phyloP scores from a whole-genome alignment of 2,329 filamentous ascomycete species.

The Xylaria digitata region DNA sequence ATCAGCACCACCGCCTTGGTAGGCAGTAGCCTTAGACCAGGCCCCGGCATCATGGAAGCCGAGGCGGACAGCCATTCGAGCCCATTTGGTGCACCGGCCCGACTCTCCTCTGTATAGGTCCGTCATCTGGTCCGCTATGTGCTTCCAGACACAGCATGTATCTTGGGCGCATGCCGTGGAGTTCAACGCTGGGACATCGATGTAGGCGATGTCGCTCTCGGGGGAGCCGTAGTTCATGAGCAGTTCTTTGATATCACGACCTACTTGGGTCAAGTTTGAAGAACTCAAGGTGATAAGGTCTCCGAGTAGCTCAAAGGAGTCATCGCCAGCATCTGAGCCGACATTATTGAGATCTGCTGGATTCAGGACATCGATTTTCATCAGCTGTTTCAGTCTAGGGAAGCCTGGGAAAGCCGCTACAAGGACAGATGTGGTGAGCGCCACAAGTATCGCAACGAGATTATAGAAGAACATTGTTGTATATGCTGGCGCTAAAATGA shows the following conservation, averaged over 20 bases:
- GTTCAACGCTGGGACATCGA: slow-evolving; percentile 36
- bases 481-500: not conserved
- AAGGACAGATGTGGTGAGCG: not conserved
- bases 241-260: slow-evolving; percentile 54
- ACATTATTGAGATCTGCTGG: slow-evolving; percentile 34
- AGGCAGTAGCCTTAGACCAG: slow-evolving; percentile 54
- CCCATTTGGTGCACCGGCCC: slow-evolving; percentile 57
- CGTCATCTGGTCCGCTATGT: slow-evolving; percentile 56
- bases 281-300: slow-evolving; percentile 52
- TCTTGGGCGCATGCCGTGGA: slow-evolving; percentile 52
- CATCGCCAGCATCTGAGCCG: slow-evolving; percentile 32
- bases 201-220: slow-evolving; percentile 42
- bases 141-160: slow-evolving; percentile 59
- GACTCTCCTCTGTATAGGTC: slow-evolving; percentile 52
- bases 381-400: slow-evolving; percentile 34
- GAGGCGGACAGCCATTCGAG: slow-evolving; percentile 58
- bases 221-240: slow-evolving; percentile 48
- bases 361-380: slow-evolving; percentile 36
- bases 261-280: slow-evolving; percentile 51
- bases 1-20: slow-evolving; percentile 58
- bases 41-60: slow-evolving; percentile 62
- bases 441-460: slow-evolving; percentile 13
- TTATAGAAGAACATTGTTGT: slow-evolving; percentile 16
- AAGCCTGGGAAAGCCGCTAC: slow-evolving; percentile 28
- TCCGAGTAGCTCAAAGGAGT: slow-evolving; percentile 50